These are phyloP conservation scores for Clarireedia monteithiana DNA, from an alignment of 2,329 filamentous ascomycete genomes.

Conservation along the genomic window DNA sequence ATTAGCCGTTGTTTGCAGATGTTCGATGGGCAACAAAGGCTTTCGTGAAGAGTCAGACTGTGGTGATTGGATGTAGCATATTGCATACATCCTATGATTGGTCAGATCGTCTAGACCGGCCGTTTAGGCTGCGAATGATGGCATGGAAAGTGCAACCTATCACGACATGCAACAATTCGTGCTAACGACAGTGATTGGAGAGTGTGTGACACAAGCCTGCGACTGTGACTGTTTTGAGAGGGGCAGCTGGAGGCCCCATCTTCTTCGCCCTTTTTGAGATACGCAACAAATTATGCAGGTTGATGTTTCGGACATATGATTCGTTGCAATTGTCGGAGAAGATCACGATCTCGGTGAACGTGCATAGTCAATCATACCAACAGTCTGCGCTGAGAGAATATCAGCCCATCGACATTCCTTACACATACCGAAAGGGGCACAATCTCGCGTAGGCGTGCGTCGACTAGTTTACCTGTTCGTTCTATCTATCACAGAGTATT, in stretches of 20 bases:
- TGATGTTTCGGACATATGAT: background rate
- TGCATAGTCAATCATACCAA: background rate
- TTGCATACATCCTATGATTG: too few relatives aligned
- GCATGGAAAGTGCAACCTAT: too few relatives aligned
- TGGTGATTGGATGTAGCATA: too few relatives aligned
- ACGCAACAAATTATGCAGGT: conserved; percentile 5
- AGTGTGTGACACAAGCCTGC: too few relatives aligned
- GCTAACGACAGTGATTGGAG: too few relatives aligned
- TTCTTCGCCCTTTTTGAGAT: conserved; percentile 1
- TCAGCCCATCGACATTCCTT: background rate
- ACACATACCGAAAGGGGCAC: background rate
- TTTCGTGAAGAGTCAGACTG: too few relatives aligned
- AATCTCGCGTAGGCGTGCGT: background rate
- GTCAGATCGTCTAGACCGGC: too few relatives aligned
- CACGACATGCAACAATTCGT: too few relatives aligned
- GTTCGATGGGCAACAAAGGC: background rate
- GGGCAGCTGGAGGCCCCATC: background rate
- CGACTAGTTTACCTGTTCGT: too few relatives aligned
- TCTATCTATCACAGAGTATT: too few relatives aligned
- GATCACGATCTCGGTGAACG: background rate
- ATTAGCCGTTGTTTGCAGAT: background rate
- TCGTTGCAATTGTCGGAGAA: background rate
- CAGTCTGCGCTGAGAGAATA: background rate
- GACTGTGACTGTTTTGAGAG: background rate
- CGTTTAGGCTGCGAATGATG: too few relatives aligned